Percentiles rank a stretch among this genome's conserved stretches.
phyloP scores from a whole-genome alignment of 179 eudicot genomes.

The Camellia oleifera region DNA sequence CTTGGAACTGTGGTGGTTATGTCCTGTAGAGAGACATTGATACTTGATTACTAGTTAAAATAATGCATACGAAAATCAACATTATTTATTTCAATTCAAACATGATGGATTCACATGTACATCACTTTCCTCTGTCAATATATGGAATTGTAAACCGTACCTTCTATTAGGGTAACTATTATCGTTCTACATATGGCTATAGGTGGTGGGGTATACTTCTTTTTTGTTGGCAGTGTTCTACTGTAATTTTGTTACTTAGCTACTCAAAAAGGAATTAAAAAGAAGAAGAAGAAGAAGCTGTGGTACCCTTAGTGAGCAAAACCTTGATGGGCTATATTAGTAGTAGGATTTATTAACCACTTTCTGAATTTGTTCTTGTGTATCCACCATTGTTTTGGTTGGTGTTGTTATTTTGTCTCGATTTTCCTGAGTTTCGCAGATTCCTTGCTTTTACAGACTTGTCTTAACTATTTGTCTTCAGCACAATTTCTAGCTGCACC shows the following conservation, averaged over 20 bases:
- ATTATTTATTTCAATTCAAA: background rate
- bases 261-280: background rate
- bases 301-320: background rate
- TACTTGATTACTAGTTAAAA: background rate
- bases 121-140: background rate
- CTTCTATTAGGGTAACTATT: background rate
- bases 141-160: background rate
- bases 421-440: background rate
- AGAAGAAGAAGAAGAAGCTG: no score
- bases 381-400: background rate
- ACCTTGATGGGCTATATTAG: background rate
- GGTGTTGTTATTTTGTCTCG: background rate
- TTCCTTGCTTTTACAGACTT: background rate
- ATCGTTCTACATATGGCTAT: background rate
- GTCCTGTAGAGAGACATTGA: background rate
- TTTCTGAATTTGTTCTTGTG: background rate
- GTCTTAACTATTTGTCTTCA: background rate
- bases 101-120: background rate
- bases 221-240: background rate
- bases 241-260: background rate
- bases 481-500: background rate
- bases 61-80: background rate
- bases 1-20: conserved; percentile 1
- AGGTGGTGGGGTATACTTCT: background rate
- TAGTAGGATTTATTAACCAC: no score